phyloP scores from a whole-genome alignment of 2,329 filamentous ascomycete species.

The Cercospora sp. region DNA sequence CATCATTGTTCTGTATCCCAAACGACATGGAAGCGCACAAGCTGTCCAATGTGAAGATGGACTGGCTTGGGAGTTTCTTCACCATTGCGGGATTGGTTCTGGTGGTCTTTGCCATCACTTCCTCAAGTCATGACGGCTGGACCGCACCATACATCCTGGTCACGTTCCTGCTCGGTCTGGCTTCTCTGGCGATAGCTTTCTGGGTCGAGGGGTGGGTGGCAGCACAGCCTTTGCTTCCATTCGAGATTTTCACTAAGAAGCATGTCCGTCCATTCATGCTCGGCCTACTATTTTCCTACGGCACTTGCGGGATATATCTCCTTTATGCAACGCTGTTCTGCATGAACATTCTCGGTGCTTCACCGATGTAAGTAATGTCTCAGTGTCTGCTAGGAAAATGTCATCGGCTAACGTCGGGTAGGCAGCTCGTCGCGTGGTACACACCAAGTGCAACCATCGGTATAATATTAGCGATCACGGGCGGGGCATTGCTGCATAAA shows the following conservation, averaged over 20 bases:
- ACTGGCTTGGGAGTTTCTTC: constrained; percentile 64
- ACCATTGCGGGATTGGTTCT: constrained; percentile 67
- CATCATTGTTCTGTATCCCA: constrained; percentile 53
- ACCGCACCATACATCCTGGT: constrained; percentile 70
- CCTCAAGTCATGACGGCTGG: constrained; percentile 70
- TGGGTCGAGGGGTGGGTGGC: constrained; percentile 75
- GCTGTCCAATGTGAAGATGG: constrained; percentile 58
- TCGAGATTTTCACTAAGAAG: constrained; percentile 67
- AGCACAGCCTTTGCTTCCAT: constrained; percentile 66
- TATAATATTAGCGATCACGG: constrained; percentile 61
- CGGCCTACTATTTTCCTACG: constrained; percentile 67
- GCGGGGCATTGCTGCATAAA: constrained; percentile 67
- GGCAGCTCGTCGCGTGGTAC: constrained; percentile 67
- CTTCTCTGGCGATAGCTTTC: constrained; percentile 61
- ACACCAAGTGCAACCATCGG: constrained; percentile 68
- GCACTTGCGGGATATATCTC: constrained; percentile 66
- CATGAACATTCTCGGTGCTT: constrained; percentile 59
- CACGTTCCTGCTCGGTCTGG: constrained; percentile 62
- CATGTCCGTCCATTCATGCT: constrained; percentile 66
- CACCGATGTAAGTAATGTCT: constrained; percentile 47
- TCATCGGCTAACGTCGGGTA: neutral
- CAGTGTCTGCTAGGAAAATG: neutral
- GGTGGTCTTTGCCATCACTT: constrained; percentile 73
- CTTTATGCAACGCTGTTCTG: constrained; percentile 72
- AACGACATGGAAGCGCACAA: constrained; percentile 47